Evolutionary conservation across 2,329 filamentous ascomycete species (phyloP), one percentile per base, ranked within the genome.

Genomic region (Fusarium sp.): DNA sequence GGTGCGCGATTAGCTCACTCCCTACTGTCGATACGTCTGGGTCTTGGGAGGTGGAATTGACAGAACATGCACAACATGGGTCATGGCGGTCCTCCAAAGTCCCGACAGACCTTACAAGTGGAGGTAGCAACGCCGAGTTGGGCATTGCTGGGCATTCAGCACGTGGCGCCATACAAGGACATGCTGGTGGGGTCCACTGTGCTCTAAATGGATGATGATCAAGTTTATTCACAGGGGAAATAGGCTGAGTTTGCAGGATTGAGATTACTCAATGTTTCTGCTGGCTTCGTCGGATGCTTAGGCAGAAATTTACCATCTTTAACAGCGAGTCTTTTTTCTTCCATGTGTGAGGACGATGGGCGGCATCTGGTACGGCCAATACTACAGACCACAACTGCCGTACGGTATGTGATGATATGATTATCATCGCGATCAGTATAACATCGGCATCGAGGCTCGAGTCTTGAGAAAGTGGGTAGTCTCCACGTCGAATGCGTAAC

Each of bases 121-220:
- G 54, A 70, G 67, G 43, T 14, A 64, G 50, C 46, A 62, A 67
- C 59, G 62, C 55, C 59, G 62, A 66, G 63, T 68, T 73, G 63
- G 71, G 72, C 63, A 68, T 58, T 71, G 54, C 67, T 71, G 67
- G 67, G 63, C 59, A 64, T 57, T 55, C 51, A 63, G 73, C 71
- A 75, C 73, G 73, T 75, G 73, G 73, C 73, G 73, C 73, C 73
- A 75, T 73, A 75, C 55, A 63, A 69, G 72, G 65, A 49, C 59
- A 50, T 58, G 71, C 69, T 25, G 68, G 72, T 66, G 73, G 72
- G 71, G 71, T 67, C 59, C 47, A 49, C 55, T 51, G 43, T 59
- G 56, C 59, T 63, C 43, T 55, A 49, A 59, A 64, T 66, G 58
- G 58, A 60, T 60, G 58, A 63, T 62, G 66, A 57, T 62, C 66